Conservation (phyloP, 768 basidiomycete species). For the Lyophyllum decastes region DNA sequence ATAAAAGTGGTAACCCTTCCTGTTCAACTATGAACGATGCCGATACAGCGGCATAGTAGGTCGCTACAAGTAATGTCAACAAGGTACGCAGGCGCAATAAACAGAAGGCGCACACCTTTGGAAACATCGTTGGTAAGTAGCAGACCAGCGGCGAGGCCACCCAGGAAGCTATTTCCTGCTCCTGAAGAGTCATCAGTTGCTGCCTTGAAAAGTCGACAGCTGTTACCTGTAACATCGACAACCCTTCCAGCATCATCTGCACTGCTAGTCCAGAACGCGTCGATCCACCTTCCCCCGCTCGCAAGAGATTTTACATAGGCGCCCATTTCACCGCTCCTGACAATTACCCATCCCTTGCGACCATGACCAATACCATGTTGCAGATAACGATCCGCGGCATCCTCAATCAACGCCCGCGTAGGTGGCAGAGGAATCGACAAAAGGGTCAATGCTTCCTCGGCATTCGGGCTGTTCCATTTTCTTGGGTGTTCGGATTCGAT, state of each 20-base stretch:
- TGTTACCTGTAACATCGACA: conserved; percentile 78
- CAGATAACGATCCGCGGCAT: conserved; percentile 65
- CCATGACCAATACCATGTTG: conserved; percentile 55
- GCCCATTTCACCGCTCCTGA: conserved; percentile 74
- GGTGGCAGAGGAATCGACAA: conserved; percentile 55
- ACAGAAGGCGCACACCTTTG: conserved; percentile 50
- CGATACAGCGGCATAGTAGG: conserved; percentile 75
- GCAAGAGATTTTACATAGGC: conserved; percentile 57
- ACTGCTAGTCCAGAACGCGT: conserved; percentile 65
- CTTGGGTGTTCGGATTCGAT: background rate
- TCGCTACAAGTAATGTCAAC: conserved; percentile 43
- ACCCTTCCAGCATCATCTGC: conserved; percentile 47
- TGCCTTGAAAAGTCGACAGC: background rate
- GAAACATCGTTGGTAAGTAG: conserved; percentile 54
- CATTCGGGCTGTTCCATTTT: conserved; percentile 65
- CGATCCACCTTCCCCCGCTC: conserved; percentile 57
- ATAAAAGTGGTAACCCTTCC: conserved; percentile 64
- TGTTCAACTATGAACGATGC: conserved; percentile 87
- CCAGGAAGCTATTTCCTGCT: conserved; percentile 90
- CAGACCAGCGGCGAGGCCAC: conserved; percentile 80
- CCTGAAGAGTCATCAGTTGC: conserved; percentile 42
- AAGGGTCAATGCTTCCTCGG: conserved; percentile 75
- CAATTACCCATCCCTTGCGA: conserved; percentile 62
- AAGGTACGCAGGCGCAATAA: background rate
- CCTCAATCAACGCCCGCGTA: conserved; percentile 57